These are phyloP conservation scores for Volvariella surrecta DNA, from an alignment of 1,284 basidiomycete species.

Conservation along the genomic window DNA sequence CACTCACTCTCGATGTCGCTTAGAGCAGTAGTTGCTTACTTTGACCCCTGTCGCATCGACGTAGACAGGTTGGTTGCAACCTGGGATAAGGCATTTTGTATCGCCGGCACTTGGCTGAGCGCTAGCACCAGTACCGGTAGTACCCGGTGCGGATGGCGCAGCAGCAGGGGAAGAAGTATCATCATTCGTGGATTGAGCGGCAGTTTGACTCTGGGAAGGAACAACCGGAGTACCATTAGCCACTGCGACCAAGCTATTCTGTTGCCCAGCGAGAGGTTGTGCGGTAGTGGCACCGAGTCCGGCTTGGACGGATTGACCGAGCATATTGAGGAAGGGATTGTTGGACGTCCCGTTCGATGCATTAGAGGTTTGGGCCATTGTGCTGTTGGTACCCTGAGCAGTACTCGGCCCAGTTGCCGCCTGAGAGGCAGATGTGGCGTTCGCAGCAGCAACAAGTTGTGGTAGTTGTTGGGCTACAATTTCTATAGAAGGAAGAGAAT, in stretches of 20 bases:
- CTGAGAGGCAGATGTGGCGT: constrained; percentile 5
- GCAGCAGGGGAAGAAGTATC: constrained; percentile 13
- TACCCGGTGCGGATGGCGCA: constrained; percentile 14
- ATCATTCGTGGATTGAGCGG: constrained; percentile 8
- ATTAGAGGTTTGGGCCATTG: no score
- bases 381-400: no score
- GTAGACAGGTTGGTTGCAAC: constrained; percentile 40
- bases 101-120: constrained; percentile 22
- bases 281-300: no score
- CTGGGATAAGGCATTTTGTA: constrained; percentile 37
- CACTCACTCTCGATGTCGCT: constrained; percentile 42
- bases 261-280: no score
- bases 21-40: constrained; percentile 41
- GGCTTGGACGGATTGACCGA: not conserved
- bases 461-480: constrained; percentile 33
- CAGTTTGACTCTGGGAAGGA: constrained; percentile 1
- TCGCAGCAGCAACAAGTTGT: constrained; percentile 22
- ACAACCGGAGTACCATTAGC: constrained; percentile 14
- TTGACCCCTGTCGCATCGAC: constrained; percentile 33
- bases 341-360: no score
- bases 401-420: constrained; percentile 18
- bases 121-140: constrained; percentile 12
- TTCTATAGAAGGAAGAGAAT: constrained; percentile 16
- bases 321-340: not conserved
- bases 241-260: not conserved